Evolutionary conservation across 768 basidiomycete genomes (phyloP), one percentile per base, ranked within the genome.

Genomic region (Chalciporus chontae): DNA sequence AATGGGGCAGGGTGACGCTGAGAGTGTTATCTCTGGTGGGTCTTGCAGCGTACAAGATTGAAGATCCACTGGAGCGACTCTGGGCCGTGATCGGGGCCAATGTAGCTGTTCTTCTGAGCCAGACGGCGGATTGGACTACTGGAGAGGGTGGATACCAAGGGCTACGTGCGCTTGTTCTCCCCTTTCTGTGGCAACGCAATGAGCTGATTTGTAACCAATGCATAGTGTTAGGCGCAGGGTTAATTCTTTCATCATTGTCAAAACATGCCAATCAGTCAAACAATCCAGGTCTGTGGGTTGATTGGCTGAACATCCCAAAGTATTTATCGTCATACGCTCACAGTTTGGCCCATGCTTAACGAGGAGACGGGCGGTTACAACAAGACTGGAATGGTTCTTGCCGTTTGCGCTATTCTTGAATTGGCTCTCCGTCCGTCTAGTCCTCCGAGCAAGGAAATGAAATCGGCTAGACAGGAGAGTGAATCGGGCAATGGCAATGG

Each of bases 251-350:
- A 0, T 79, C 85, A 1, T 55, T 91, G 15, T 74, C 83, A 17
- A 94, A 94, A 63, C 85, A 87, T 54, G 73, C 79, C 13, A 90
- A 92, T 59, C 77, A 89, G 60, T 82, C 84, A 0, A 91, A 88
- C 55, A 92, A 92, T 58, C 90, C 90, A 54, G 72, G 87, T 86
- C 62, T 10, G 62, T 59, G 10, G n/a, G 13, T 21, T 46, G 14
- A 42, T 38, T 19, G n/a, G 44, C 31, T 38, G 14, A 1, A 26
- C 31, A 17, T 21, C 15, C 34, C 31, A 26, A 8, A 31, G 29
- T 13, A 31, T 13, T 31, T 1, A 31, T 31, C 10, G 2, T 13
- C 17, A 39, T 26, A 29, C 43, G 8, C 40, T 21, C 21, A 17
- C 45, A 88, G 85, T 92, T 24, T 94, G 91, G 91, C 84, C 85